Base-by-base conservation (phyloP, 495 filamentous ascomycete genomes). In the Penicillium egyptiacum region DNA sequence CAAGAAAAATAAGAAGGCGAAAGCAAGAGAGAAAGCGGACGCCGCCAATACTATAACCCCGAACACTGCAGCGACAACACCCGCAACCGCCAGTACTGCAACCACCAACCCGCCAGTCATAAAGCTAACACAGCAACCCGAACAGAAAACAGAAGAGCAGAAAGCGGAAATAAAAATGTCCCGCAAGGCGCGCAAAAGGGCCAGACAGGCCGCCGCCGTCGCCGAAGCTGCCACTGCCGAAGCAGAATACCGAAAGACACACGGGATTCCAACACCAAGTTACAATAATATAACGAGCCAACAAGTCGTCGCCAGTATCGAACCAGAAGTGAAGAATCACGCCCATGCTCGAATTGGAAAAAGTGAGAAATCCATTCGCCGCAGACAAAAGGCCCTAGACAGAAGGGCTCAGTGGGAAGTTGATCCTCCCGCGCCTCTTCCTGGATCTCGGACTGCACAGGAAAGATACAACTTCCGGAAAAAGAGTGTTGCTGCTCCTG, bases 1-100 rank as follows among this genome's bases (percentile, higher is more conserved):
- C 16, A 57, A 33, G 48, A 57, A 47, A 57, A 59, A 48, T 25
- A 58, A 30, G 37, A 59, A 22, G 51, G 63, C 50, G 20, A 63
- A 46, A 49, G 51, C 55, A 53, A 46, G 61, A 67, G 51, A 62
- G 51, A 50, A 67, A 65, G 55, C 45, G n/a, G 40, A 49, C 12
- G 50, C 52, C 22, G 54, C 53, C 10, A 19, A 40, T 1, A 30
- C 23, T 17, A 17, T 26, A 25, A 17, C 33, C 20, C 50, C 42
- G 23, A 42, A 46, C n/a, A 19, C 45, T 47, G 44, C 26, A 30
- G 8, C 44, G 2, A 30, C 28, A 3, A 5, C 4, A 6, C 14
- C 23, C 11, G 23, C 42, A n/a, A n/a, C 22, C 6, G 22, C 42
- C 14, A 35, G 11, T 35, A 37, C 14, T n/a, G 4, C 35, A 39